Evolutionary conservation across 257 asterid genomes (phyloP), one percentile per base, ranked within the genome.

Genomic region (Solanum paucissectum): DNA sequence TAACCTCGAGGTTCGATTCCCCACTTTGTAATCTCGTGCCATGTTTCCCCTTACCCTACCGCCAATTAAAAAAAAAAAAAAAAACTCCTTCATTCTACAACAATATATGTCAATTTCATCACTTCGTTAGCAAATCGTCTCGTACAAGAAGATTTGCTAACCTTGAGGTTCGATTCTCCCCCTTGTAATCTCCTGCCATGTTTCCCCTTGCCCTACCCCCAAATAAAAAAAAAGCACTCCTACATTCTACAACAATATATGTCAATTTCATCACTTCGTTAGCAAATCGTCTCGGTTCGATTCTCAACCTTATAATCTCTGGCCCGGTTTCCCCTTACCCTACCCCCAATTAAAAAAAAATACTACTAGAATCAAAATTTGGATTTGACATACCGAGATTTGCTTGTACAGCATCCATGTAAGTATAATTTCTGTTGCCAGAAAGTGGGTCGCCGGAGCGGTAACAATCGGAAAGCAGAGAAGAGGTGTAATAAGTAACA

Each of bases 401-500:
- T 55, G 94, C 87, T 42, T 87, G 46, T 69, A 91, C 95, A 72
- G 93, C 94, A 36, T 91, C 95, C 94, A 90, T 93, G 75, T 93
- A 93, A 9, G 94, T 93, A 36, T 93, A 92, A 86, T 91, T 93
- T 88, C 95, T 89, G 87, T 91, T 93, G 64, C 95, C 95, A 16
- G 86, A 71, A 42, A 62, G 86, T 7, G 92, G 89, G 76, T 93
- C 92, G 12, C 93, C 93, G 27, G 93, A 58, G 37, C 95, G 86
- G 73, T 93, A 93, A 77, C 95, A 93, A 4, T 90, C 68, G 1
- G 94, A 84, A 7, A 93, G 94, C 83, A 93, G 95, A 62, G 88
- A 16, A 16, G 95, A 93, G 66, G 95, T 93, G 84, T 92, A 93
- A 75, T 93, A 93, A 1, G 95, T 93, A 12, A 93, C 94, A 25